A percentile compares a stretch with the other conserved stretches of the same genome.
These are phyloP conservation scores for Daedaleopsis sinensis DNA, from an alignment of 768 basidiomycete species.

Conservation along the genomic window DNA sequence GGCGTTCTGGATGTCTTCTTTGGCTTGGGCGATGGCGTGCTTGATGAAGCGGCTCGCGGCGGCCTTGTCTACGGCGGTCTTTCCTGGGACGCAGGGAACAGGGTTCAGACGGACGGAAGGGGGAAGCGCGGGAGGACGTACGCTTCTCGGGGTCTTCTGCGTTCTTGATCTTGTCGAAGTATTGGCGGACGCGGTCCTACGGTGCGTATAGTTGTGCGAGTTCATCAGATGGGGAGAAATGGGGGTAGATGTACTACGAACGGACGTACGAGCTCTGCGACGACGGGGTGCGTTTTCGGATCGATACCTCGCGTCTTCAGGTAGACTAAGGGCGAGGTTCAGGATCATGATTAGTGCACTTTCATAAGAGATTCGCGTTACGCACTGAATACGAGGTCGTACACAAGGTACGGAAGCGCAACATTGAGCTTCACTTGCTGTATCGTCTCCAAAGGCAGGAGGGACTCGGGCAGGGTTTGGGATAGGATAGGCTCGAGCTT, in stretches of 20 bases:
- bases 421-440: conserved; percentile 85
- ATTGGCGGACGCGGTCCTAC: conserved; percentile 75
- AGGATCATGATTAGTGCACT: neutral
- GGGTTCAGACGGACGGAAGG: neutral
- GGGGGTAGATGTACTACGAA: neutral
- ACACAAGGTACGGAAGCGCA: conserved; percentile 77
- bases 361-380: conserved; percentile 9
- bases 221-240: neutral
- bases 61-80: conserved; percentile 66
- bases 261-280: conserved; percentile 64
- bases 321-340: conserved; percentile 55
- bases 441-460: conserved; percentile 65
- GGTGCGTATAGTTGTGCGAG: neutral
- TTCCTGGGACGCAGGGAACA: conserved; percentile 34
- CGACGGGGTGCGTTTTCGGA: conserved; percentile 75
- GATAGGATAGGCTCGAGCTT: conserved; percentile 68
- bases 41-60: conserved; percentile 86
- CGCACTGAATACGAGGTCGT: conserved; percentile 86
- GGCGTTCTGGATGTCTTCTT: conserved; percentile 20
- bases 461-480: conserved; percentile 67
- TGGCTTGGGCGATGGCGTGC: conserved; percentile 73
- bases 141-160: conserved; percentile 71
- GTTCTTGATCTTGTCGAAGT: conserved; percentile 80
- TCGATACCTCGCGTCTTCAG: conserved; percentile 80
- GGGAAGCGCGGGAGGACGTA: conserved; percentile 32